Conservation (phyloP, 495 filamentous ascomycete genomes). For the Letharia columbiana region DNA sequence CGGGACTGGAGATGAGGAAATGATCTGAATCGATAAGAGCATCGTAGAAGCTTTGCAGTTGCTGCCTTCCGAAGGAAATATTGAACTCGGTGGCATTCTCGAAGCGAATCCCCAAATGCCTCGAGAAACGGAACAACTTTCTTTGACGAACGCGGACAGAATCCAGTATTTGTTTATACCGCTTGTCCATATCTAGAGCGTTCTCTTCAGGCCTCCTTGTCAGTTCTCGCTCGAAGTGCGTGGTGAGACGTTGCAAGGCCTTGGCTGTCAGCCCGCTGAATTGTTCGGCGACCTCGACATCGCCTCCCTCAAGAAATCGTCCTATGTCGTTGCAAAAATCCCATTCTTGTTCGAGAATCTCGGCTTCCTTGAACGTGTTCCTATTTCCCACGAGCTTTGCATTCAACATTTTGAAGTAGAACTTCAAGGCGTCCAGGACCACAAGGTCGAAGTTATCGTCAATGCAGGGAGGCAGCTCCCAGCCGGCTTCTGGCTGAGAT, state of each 20-base stretch:
- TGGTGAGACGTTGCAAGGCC: slow-evolving; percentile 74
- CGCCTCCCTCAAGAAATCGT: slow-evolving; percentile 76
- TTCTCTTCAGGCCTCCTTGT: slow-evolving; percentile 73
- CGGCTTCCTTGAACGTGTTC: slow-evolving; percentile 97
- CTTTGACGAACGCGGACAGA: slow-evolving; percentile 91
- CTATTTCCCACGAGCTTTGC: slow-evolving; percentile 97
- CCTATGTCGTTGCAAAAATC: slow-evolving; percentile 90
- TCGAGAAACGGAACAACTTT: slow-evolving; percentile 76
- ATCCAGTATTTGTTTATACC: slow-evolving; percentile 90
- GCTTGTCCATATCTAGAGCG: slow-evolving; percentile 82
- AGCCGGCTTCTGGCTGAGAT: slow-evolving; percentile 79
- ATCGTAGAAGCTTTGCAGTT: slow-evolving; percentile 66
- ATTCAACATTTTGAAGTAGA: slow-evolving; percentile 94
- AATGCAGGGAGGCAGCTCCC: slow-evolving; percentile 92
- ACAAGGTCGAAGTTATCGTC: slow-evolving; percentile 94
- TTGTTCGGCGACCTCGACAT: slow-evolving; percentile 97
- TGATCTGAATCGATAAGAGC: slow-evolving; percentile 77
- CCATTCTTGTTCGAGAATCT: slow-evolving; percentile 96
- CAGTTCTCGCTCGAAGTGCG: slow-evolving; percentile 86
- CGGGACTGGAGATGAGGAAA: slow-evolving; percentile 60
- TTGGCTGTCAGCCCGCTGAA: slow-evolving; percentile 91
- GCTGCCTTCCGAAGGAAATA: slow-evolving; percentile 56
- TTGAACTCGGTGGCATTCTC: slow-evolving; percentile 95
- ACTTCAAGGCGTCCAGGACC: slow-evolving; percentile 90
- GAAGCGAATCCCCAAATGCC: slow-evolving; percentile 82